Conservation (phyloP, 805 yeast species). For the Candida dajiaensis region DNA sequence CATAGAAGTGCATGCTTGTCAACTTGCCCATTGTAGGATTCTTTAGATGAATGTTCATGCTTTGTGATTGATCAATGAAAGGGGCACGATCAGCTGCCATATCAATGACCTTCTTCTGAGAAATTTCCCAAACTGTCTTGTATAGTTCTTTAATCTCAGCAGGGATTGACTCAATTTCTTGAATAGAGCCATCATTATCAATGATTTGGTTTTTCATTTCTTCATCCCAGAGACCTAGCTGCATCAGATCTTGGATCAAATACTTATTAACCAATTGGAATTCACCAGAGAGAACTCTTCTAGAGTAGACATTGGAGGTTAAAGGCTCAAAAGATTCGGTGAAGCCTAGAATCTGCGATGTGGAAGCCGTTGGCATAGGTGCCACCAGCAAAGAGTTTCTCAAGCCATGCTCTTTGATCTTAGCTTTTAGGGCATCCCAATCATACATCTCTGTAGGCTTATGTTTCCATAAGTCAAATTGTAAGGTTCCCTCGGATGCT, state of each 20-base stretch:
- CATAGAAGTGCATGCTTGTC: conserved; percentile 97
- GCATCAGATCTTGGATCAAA: conserved; percentile 73
- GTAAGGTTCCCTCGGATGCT: conserved; percentile 75
- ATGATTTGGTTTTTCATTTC: conserved; percentile 74
- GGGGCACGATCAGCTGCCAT: conserved; percentile 86
- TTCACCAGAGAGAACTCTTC: conserved; percentile 92
- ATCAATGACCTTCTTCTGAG: conserved; percentile 72
- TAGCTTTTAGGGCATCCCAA: conserved; percentile 68
- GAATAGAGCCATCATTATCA: conserved; percentile 80
- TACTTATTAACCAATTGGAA: conserved; percentile 90
- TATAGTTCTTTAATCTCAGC: conserved; percentile 62
- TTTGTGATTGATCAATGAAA: conserved; percentile 87
- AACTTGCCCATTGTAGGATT: conserved; percentile 95
- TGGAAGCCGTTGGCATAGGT: conserved; percentile 98
- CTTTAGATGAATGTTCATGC: conserved; percentile 80
- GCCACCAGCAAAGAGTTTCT: conserved; percentile 87
- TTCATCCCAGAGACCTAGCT: conserved; percentile 77
- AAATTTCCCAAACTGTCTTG: conserved; percentile 85
- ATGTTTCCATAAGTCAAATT: conserved; percentile 81
- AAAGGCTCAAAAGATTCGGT: conserved; percentile 96
- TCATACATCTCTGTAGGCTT: conserved; percentile 78
- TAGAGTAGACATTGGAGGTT: conserved; percentile 88
- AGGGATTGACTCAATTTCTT: conserved; percentile 69
- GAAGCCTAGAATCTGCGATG: conserved; percentile 91
- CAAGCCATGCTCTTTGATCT: conserved; percentile 59